phyloP scores from a whole-genome alignment of 768 basidiomycete species.

The Hortiboletus flavorubellus region DNA sequence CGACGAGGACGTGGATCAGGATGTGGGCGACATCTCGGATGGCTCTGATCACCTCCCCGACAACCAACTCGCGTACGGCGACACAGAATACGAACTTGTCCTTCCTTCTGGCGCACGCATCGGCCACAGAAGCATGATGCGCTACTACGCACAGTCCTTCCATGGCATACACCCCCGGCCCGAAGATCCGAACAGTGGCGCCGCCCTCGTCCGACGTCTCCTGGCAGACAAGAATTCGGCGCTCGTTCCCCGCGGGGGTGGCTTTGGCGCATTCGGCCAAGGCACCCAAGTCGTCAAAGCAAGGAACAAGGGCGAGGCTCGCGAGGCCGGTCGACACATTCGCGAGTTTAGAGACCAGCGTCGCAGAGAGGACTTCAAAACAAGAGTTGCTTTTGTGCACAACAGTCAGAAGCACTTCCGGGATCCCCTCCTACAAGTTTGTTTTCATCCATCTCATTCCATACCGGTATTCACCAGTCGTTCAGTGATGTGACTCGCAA shows the following conservation, averaged over 20 bases:
- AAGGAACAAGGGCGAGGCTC: conserved; percentile 92
- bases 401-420: conserved; percentile 90
- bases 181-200: conserved; percentile 69
- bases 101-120: conserved; percentile 91
- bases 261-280: conserved; percentile 80
- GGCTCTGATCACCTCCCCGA: conserved; percentile 45
- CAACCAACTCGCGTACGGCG: conserved; percentile 68
- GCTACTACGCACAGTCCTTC: conserved; percentile 86
- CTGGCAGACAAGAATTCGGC: conserved; percentile 82
- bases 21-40: conserved; percentile 13
- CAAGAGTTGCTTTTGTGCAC: conserved; percentile 70
- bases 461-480: conserved; percentile 2
- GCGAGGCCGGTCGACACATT: conserved; percentile 84
- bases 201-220: conserved; percentile 71
- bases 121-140: conserved; percentile 83
- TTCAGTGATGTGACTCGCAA: conserved; percentile 13
- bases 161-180: conserved; percentile 40
- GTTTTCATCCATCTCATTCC: neutral
- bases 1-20: conserved; percentile 18
- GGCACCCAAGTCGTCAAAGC: conserved; percentile 86
- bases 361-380: conserved; percentile 79
- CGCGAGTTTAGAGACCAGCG: conserved; percentile 80
- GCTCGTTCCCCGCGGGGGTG: conserved; percentile 80
- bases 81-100: conserved; percentile 82
- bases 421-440: conserved; percentile 63